Percentiles rank a stretch among this genome's conserved stretches.
Evolutionary conservation across 2,329 filamentous ascomycete genomes (phyloP).

Genomic region (Epichloe glyceriae): DNA sequence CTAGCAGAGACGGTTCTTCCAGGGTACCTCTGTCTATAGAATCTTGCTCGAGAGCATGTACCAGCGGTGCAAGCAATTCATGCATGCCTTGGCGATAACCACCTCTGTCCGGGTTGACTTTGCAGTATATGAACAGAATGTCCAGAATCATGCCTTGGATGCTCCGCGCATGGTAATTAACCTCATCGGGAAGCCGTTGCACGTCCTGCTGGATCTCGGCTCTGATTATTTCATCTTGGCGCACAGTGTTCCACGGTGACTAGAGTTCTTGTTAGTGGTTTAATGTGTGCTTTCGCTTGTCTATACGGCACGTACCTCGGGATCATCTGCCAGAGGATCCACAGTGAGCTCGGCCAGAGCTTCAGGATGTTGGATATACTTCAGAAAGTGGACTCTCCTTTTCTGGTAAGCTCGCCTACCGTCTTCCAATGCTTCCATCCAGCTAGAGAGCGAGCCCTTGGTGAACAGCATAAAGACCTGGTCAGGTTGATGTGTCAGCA

Average conservation of each 20-base stretch:
- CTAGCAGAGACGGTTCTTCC: conserved; percentile 20
- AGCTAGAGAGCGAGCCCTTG: conserved; percentile 48
- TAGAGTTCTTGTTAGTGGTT: conserved; percentile 21
- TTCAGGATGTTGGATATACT: conserved; percentile 74
- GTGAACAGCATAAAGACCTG: conserved; percentile 74
- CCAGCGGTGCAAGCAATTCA: conserved; percentile 78
- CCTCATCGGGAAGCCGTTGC: conserved; percentile 80
- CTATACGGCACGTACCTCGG: conserved; percentile 30
- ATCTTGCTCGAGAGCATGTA: conserved; percentile 75
- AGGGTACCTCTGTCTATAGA: conserved; percentile 44
- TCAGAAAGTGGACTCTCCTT: conserved; percentile 61
- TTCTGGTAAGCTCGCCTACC: conserved; percentile 63
- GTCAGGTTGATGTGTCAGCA: conserved; percentile 6
- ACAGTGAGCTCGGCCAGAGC: conserved; percentile 55
- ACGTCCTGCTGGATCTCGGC: conserved; percentile 92
- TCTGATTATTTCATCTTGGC: conserved; percentile 70
- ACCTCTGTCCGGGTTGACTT: conserved; percentile 72
- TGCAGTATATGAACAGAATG: conserved; percentile 88
- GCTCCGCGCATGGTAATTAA: conserved; percentile 69
- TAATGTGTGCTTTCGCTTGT: not conserved
- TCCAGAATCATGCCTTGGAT: conserved; percentile 77
- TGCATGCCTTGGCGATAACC: conserved; percentile 99
- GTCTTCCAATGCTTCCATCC: conserved; percentile 54
- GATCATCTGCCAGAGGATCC: conserved; percentile 80
- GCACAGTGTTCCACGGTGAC: conserved; percentile 84